Evolutionary conservation across 805 yeast species (phyloP).

Genomic region (Lachancea cidri): DNA sequence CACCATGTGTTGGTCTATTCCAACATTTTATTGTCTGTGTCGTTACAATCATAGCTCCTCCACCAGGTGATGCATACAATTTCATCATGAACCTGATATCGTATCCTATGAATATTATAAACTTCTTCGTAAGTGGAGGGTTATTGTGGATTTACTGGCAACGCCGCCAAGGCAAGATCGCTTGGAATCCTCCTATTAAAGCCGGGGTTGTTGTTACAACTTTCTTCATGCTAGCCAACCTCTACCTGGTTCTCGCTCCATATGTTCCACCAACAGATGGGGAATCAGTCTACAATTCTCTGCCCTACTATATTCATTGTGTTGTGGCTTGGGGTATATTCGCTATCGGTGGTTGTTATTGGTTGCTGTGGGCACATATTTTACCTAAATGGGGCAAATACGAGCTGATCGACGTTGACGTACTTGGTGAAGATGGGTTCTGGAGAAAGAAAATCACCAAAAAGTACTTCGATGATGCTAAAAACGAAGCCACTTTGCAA

Average conservation of each 20-base stretch:
- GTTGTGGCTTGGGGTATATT: conserved; percentile 79
- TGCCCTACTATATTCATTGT: conserved; percentile 77
- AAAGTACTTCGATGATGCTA: conserved; percentile 1
- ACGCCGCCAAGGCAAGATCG: conserved; percentile 42
- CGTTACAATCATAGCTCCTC: conserved; percentile 71
- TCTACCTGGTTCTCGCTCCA: conserved; percentile 71
- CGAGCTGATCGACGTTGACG: conserved; percentile 46
- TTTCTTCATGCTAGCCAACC: conserved; percentile 60
- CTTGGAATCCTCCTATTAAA: conserved; percentile 69
- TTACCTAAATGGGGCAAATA: conserved; percentile 54
- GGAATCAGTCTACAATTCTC: conserved; percentile 58
- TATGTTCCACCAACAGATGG: conserved; percentile 68
- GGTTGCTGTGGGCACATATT: conserved; percentile 56
- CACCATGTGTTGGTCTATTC: conserved; percentile 68
- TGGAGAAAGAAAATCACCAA: conserved; percentile 56
- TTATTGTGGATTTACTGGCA: conserved; percentile 49
- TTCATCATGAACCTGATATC: conserved; percentile 74
- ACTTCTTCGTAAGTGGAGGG: conserved; percentile 59
- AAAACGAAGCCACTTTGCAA: not conserved
- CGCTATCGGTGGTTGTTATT: conserved; percentile 59
- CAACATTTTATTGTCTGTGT: conserved; percentile 76
- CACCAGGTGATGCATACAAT: conserved; percentile 85
- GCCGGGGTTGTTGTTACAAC: conserved; percentile 58
- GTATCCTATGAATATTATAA: conserved; percentile 75
- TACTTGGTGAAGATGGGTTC: conserved; percentile 62